phyloP scores from a whole-genome alignment of 345 rosid species.

The Syzygium jambos region DNA sequence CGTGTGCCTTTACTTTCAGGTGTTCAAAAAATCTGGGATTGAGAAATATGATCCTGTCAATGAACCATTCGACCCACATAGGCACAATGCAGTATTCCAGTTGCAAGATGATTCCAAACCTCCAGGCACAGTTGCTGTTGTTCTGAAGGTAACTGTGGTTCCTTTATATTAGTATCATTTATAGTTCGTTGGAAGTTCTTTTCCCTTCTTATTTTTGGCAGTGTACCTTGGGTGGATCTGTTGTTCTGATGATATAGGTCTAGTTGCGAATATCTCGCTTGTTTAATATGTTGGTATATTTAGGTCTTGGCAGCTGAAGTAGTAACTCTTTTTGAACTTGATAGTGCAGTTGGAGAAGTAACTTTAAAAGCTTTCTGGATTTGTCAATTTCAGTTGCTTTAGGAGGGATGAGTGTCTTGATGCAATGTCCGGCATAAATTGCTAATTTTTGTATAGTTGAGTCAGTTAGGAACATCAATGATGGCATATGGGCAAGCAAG shows the following conservation, averaged over 20 bases:
- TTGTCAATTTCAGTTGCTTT: background rate
- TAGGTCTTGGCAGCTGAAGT: background rate
- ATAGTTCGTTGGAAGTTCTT: background rate
- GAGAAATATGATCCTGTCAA: constrained; percentile 70
- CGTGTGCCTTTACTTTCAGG: constrained; percentile 22
- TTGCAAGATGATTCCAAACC: constrained; percentile 83
- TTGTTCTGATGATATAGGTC: background rate
- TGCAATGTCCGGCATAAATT: background rate
- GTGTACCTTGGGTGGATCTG: background rate
- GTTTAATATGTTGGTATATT: background rate
- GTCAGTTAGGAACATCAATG: background rate
- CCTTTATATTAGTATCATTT: background rate
- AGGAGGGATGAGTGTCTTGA: background rate
- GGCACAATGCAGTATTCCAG: constrained; percentile 81
- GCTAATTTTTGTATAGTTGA: background rate
- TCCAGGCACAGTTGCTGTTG: constrained; percentile 62
- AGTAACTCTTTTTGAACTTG: background rate
- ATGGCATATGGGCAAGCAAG: background rate
- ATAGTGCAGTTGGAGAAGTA: background rate
- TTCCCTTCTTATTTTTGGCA: background rate
- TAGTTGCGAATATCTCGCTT: background rate
- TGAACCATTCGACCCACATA: constrained; percentile 87
- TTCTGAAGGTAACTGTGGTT: constrained; percentile 1
- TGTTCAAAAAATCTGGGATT: constrained; percentile 66
- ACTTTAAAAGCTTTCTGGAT: background rate